Conservation (phyloP, 2,329 filamentous ascomycete species). For the Acephala macrosclerotiorum region DNA sequence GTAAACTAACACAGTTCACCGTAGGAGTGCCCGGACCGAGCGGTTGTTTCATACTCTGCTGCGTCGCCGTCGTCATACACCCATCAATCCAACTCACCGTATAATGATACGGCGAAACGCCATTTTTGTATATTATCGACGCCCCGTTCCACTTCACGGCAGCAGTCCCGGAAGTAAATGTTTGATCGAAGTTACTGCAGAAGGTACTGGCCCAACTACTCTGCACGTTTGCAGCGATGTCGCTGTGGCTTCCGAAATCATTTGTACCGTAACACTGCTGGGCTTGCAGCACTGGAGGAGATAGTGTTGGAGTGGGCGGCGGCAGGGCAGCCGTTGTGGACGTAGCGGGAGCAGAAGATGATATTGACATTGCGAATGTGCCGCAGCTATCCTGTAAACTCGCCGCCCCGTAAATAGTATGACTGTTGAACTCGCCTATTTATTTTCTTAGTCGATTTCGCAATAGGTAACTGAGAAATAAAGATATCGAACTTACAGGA, state of each 20-base stretch:
- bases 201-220: slow-evolving; percentile 2
- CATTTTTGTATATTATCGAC: slow-evolving; percentile 1
- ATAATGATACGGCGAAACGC: slow-evolving; percentile 5
- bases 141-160: background rate
- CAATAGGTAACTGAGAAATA: background rate
- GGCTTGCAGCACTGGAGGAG: slow-evolving; percentile 13
- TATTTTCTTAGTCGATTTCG: background rate
- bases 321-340: slow-evolving; percentile 4
- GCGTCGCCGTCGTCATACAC: slow-evolving; percentile 17
- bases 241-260: slow-evolving; percentile 10
- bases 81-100: slow-evolving; percentile 6
- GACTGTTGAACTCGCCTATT: background rate
- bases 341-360: slow-evolving; percentile 1
- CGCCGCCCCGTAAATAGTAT: background rate
- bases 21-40: background rate
- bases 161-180: slow-evolving; percentile 11
- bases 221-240: slow-evolving; percentile 10
- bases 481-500: slow-evolving; percentile 1
- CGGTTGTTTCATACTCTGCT: slow-evolving; percentile 19
- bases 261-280: slow-evolving; percentile 16
- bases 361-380: slow-evolving; percentile 6
- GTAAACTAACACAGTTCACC: slow-evolving; percentile 15
- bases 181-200: background rate
- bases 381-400: slow-evolving; percentile 11
- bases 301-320: slow-evolving; percentile 14